These are phyloP conservation scores for Arthrobotrys iridis DNA, from an alignment of 2,329 filamentous ascomycete genomes.

Conservation along the genomic window DNA sequence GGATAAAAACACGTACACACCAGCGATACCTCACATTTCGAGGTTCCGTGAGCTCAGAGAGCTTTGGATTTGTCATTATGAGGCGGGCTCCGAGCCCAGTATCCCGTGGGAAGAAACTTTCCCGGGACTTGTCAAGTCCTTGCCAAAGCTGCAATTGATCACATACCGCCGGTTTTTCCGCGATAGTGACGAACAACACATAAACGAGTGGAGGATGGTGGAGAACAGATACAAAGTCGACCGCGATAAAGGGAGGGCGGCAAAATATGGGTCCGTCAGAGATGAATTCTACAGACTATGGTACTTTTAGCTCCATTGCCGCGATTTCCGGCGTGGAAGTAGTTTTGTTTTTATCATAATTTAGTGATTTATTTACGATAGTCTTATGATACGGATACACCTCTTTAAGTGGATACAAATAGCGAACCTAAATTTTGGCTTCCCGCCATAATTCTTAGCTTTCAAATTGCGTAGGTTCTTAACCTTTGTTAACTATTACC, in stretches of 20 bases:
- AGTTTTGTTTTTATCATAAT: neutral
- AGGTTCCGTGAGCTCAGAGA: neutral
- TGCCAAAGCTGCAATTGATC: neutral
- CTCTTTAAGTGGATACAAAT: no score
- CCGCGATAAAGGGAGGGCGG: neutral
- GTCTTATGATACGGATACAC: no score
- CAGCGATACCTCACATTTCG: neutral
- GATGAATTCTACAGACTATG: neutral
- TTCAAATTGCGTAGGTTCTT: neutral
- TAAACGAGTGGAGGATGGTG: neutral
- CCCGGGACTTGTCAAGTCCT: neutral
- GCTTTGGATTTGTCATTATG: neutral
- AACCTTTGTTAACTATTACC: neutral
- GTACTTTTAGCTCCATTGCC: neutral
- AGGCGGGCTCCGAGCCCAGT: neutral
- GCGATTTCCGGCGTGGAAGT: neutral
- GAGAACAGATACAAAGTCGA: neutral
- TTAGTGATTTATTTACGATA: neutral
- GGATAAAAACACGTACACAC: neutral
- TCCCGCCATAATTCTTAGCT: neutral
- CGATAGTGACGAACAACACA: neutral
- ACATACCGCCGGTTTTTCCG: conserved; percentile 5
- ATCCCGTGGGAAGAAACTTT: neutral
- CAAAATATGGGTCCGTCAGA: neutral
- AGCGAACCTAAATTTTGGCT: neutral